A percentile compares a stretch with the other conserved stretches of the same genome.
These are phyloP conservation scores for Batkoa obscura DNA, from an alignment of 371 early-diverging fungal species.

Conservation along the genomic window DNA sequence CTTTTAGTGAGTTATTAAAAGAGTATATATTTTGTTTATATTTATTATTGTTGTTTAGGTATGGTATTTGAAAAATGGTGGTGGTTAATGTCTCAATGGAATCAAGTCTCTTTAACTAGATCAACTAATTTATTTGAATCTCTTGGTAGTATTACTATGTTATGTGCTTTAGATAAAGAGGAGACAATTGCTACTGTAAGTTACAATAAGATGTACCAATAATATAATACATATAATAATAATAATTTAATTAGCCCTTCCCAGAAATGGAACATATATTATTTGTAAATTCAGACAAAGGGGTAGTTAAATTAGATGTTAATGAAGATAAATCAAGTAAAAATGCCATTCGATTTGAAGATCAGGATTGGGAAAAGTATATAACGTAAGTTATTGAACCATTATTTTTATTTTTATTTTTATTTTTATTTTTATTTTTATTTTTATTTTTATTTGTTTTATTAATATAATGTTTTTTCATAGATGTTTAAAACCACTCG, in stretches of 20 bases:
- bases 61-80: slow-evolving; percentile 37
- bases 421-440: no score
- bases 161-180: slow-evolving; percentile 85
- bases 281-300: slow-evolving; percentile 40
- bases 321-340: slow-evolving; percentile 36
- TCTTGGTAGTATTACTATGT: slow-evolving; percentile 76
- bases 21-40: no score
- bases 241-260: slow-evolving; percentile 21
- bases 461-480: no score
- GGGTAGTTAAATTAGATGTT: slow-evolving; percentile 57
- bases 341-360: slow-evolving; percentile 64
- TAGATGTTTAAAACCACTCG: slow-evolving; percentile 59
- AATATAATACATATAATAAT: no score
- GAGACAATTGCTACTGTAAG: slow-evolving; percentile 57
- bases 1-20: slow-evolving; percentile 21
- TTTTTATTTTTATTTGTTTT: no score
- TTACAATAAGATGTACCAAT: no score
- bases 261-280: slow-evolving; percentile 77
- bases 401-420: no score
- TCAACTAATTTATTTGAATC: slow-evolving; percentile 81
- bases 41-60: no score
- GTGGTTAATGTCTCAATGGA: slow-evolving; percentile 34
- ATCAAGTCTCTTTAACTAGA: slow-evolving; percentile 46
- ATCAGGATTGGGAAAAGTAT: slow-evolving; percentile 64
- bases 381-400: slow-evolving; percentile 13